Conservation (phyloP, 805 yeast species). For the Blastobotrys parvus region DNA sequence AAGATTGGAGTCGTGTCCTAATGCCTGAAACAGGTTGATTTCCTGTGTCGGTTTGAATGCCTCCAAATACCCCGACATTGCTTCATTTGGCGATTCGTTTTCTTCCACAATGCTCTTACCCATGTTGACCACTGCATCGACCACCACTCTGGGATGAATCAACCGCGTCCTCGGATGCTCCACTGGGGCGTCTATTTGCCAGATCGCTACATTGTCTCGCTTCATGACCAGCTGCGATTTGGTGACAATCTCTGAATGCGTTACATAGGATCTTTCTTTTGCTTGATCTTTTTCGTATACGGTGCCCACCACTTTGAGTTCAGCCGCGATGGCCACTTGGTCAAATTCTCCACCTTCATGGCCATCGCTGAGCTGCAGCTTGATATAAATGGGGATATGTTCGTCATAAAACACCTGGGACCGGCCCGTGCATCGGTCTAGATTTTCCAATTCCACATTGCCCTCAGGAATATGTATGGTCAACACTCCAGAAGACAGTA, state of each 20-base stretch:
- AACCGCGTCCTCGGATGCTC: constrained; percentile 16
- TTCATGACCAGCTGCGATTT: constrained; percentile 3
- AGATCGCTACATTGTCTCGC: constrained; percentile 6
- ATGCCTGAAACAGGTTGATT: constrained; percentile 36
- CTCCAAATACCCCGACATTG: constrained; percentile 33
- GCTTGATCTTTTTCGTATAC: not conserved
- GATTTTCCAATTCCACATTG: not conserved
- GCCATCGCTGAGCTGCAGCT: constrained; percentile 1
- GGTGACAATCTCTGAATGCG: constrained; percentile 7
- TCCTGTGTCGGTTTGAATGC: constrained; percentile 43
- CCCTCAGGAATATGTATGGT: constrained; percentile 2
- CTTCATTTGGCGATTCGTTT: not conserved
- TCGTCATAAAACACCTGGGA: constrained; percentile 16
- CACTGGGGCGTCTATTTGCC: constrained; percentile 11
- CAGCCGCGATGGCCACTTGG: constrained; percentile 4
- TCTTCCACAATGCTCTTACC: not conserved
- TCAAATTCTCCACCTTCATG: not conserved
- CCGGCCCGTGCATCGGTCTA: not conserved
- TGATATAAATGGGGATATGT: constrained; percentile 8
- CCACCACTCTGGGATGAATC: constrained; percentile 7
- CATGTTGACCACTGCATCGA: constrained; percentile 10
- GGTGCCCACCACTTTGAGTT: constrained; percentile 6
- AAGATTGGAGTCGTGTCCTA: constrained; percentile 1
- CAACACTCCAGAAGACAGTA: not conserved
- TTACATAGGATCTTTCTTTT: constrained; percentile 5